A percentile compares a stretch with the other conserved stretches of the same genome.
These are phyloP conservation scores for Lactarius pseudohatsudake DNA, from an alignment of 768 basidiomycete genomes.

Conservation along the genomic window DNA sequence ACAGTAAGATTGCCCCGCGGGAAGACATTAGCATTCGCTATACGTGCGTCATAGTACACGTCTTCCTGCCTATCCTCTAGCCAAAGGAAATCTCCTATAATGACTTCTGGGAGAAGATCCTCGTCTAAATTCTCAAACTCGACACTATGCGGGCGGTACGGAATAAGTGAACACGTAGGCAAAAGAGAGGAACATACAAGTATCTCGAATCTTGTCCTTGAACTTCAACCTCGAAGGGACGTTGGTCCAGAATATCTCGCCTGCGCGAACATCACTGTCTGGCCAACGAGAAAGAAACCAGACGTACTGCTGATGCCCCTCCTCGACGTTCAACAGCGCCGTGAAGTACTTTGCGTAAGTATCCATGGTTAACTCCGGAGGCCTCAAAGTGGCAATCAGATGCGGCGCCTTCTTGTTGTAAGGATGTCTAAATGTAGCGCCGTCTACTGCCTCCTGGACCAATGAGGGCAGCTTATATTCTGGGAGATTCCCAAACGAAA, in stretches of 20 bases:
- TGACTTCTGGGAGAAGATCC: slow-evolving; percentile 19
- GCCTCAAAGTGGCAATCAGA: background rate
- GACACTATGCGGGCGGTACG: background rate
- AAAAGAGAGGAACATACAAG: background rate
- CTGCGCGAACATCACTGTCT: slow-evolving; percentile 37
- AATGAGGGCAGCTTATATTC: slow-evolving; percentile 6
- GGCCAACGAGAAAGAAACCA: slow-evolving; percentile 12
- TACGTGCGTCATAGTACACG: slow-evolving; percentile 21
- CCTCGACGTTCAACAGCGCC: slow-evolving; percentile 23
- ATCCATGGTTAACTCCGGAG: background rate
- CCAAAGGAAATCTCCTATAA: slow-evolving; percentile 17
- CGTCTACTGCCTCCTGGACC: background rate
- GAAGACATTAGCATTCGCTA: background rate
- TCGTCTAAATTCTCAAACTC: slow-evolving; percentile 19
- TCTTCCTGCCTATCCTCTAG: slow-evolving; percentile 21
- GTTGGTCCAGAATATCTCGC: slow-evolving; percentile 11
- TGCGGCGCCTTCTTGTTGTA: background rate
- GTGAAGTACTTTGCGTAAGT: slow-evolving; percentile 14
- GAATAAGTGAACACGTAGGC: background rate
- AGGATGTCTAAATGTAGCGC: background rate
- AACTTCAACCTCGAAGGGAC: background rate
- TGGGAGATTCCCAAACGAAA: background rate
- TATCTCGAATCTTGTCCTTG: background rate
- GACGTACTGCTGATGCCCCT: slow-evolving; percentile 51
- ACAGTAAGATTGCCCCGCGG: slow-evolving; percentile 28